A percentile compares a stretch with the other conserved stretches of the same genome.
Evolutionary conservation across 225 moss, liverwort and hornwort genomes (phyloP).

Genomic region (Bryum argenteum): DNA sequence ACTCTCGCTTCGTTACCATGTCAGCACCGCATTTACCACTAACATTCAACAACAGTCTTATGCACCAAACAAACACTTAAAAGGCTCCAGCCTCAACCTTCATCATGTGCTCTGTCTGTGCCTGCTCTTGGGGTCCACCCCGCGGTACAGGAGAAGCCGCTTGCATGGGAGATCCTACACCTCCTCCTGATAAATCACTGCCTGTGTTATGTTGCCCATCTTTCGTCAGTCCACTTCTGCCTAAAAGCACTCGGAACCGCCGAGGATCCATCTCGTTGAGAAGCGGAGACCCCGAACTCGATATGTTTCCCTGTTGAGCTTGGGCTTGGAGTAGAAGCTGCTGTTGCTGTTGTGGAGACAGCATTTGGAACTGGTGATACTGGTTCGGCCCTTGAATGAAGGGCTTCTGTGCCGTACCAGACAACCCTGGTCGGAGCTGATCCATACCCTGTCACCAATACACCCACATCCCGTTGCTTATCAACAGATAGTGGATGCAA

Average conservation of each 20-base stretch:
- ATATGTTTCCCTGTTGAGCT: slow-evolving; percentile 68
- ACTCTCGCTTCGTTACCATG: background rate
- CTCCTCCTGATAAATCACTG: slow-evolving; percentile 82
- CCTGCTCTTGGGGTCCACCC: slow-evolving; percentile 72
- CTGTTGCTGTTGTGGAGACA: slow-evolving; percentile 88
- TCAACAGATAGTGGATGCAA: background rate
- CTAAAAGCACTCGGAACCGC: slow-evolving; percentile 80
- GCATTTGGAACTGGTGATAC: slow-evolving; percentile 86
- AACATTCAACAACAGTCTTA: background rate
- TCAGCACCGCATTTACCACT: background rate
- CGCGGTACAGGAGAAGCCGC: slow-evolving; percentile 86
- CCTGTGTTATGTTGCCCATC: slow-evolving; percentile 83
- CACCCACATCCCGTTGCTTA: slow-evolving; percentile 3
- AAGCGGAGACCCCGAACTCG: slow-evolving; percentile 82
- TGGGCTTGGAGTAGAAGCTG: slow-evolving; percentile 81
- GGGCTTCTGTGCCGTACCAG: slow-evolving; percentile 76
- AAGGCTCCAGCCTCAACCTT: slow-evolving; percentile 54
- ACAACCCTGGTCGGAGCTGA: slow-evolving; percentile 69
- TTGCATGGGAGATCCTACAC: slow-evolving; percentile 96
- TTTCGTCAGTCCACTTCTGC: slow-evolving; percentile 73
- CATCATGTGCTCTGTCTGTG: slow-evolving; percentile 74
- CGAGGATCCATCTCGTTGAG: slow-evolving; percentile 88
- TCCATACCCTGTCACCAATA: slow-evolving; percentile 74
- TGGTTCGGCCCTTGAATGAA: slow-evolving; percentile 74
- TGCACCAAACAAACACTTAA: slow-evolving; percentile 1